Evolutionary conservation across 2,329 filamentous ascomycete species (phyloP).

Genomic region (Colletotrichum sp.): DNA sequence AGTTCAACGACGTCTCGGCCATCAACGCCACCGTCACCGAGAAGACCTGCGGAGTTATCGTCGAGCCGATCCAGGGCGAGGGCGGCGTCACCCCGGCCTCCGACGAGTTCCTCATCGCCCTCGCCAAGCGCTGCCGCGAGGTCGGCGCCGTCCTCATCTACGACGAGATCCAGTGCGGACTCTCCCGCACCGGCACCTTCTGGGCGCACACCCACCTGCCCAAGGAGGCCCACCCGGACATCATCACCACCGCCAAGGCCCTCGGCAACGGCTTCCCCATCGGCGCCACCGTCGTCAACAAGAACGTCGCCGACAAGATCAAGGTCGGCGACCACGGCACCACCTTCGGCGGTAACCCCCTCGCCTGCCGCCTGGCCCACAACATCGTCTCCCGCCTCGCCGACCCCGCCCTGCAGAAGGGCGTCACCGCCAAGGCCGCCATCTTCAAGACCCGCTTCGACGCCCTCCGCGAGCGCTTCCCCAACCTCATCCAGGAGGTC

Average conservation of each 20-base stretch:
- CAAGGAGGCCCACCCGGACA: slow-evolving; percentile 85
- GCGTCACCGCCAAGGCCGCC: slow-evolving; percentile 69
- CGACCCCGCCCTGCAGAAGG: slow-evolving; percentile 70
- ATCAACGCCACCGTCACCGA: slow-evolving; percentile 79
- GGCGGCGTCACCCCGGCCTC: slow-evolving; percentile 87
- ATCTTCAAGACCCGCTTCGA: slow-evolving; percentile 55
- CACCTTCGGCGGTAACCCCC: slow-evolving; percentile 91
- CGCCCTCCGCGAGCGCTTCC: slow-evolving; percentile 55
- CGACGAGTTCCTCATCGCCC: slow-evolving; percentile 80
- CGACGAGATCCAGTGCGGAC: slow-evolving; percentile 96
- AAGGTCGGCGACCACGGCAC: slow-evolving; percentile 84
- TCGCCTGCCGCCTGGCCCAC: slow-evolving; percentile 83
- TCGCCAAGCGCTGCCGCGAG: slow-evolving; percentile 84
- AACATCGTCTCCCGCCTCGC: slow-evolving; percentile 82
- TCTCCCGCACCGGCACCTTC: slow-evolving; percentile 83
- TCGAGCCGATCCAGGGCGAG: slow-evolving; percentile 98
- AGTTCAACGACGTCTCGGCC: slow-evolving; percentile 79
- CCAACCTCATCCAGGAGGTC: slow-evolving; percentile 76
- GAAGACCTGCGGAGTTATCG: slow-evolving; percentile 89
- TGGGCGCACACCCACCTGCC: slow-evolving; percentile 87
- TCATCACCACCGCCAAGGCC: slow-evolving; percentile 93
- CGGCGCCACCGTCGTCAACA: slow-evolving; percentile 65
- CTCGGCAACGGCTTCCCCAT: slow-evolving; percentile 97
- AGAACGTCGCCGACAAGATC: slow-evolving; percentile 46
- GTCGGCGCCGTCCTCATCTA: slow-evolving; percentile 91